These are phyloP conservation scores for Endocladia muricata DNA, from an alignment of 31 red algal genomes.

Conservation along the genomic window DNA sequence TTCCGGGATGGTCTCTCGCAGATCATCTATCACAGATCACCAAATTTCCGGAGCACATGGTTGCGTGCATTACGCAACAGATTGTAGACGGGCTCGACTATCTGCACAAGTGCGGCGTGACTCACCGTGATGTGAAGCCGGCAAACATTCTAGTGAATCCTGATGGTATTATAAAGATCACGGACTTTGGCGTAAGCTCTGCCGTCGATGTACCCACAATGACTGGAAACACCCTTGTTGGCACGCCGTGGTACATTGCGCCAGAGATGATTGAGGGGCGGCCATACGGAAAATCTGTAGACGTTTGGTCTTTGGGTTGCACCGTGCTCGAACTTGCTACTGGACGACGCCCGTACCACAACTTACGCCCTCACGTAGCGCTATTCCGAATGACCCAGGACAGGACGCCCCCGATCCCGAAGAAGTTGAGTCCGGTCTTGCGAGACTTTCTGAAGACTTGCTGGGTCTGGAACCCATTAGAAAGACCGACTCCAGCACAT, in stretches of 20 bases:
- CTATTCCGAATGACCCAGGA: slow-evolving; percentile 71
- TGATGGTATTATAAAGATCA: slow-evolving; percentile 86
- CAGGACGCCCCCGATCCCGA: slow-evolving; percentile 71
- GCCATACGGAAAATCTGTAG: slow-evolving; percentile 82
- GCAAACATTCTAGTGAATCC: slow-evolving; percentile 84
- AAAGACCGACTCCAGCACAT: slow-evolving; percentile 49
- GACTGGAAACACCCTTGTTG: slow-evolving; percentile 74
- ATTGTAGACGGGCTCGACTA: slow-evolving; percentile 83
- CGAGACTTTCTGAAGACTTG: slow-evolving; percentile 75
- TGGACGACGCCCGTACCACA: slow-evolving; percentile 76
- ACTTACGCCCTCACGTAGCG: slow-evolving; percentile 58
- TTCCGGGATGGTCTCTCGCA: slow-evolving; percentile 81
- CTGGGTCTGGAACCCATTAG: slow-evolving; percentile 80
- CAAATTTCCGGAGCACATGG: slow-evolving; percentile 76
- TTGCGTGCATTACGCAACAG: slow-evolving; percentile 75
- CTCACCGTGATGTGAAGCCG: slow-evolving; percentile 77
- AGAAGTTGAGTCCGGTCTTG: slow-evolving; percentile 38
- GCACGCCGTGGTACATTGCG: slow-evolving; percentile 88
- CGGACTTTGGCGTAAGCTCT: slow-evolving; percentile 86
- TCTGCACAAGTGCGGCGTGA: slow-evolving; percentile 69
- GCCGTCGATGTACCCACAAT: slow-evolving; percentile 66
- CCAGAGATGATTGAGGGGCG: slow-evolving; percentile 91
- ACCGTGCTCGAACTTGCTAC: slow-evolving; percentile 85
- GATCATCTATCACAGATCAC: slow-evolving; percentile 70
- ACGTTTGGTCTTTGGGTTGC: slow-evolving; percentile 92